Base-by-base conservation (phyloP, 2,329 filamentous ascomycete genomes). In the Monosporascus ibericus region DNA sequence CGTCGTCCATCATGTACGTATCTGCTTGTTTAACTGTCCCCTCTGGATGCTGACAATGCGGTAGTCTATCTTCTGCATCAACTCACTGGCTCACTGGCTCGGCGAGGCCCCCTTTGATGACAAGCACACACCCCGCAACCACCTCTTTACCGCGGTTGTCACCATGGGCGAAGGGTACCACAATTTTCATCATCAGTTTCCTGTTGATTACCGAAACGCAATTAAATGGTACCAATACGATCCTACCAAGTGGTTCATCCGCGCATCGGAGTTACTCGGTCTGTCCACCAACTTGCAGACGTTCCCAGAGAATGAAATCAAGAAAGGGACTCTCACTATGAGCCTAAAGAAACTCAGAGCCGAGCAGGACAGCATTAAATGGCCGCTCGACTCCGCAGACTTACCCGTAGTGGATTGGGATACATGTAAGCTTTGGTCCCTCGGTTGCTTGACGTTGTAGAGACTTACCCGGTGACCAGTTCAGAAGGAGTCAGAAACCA, bases 111-210 rank as follows among this genome's bases (percentile, higher is more conserved):
- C 90, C 55, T 95, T 95, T 69, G 90, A 95, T 64, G 90, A 95
- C 80, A 87, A 89, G 72, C 92, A 95, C 82, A 91, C 87, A 55
- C 90, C 90, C 58, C 86, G 90, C 69, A 90, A 95, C 65, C 89
- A 95, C 72, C 81, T 92, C 67, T 83, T 95, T 72, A 95, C 90
- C 40, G 90, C 90, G 44, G 75, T 95, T 18, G 85, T 90, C 62
- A 95, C 90, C 44, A 85, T 95, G 22, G 90, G 90, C 48, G 90
- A 92, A 74, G 90, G 90, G 30, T 95, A 95, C 76, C 90, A 95
- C 81, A 95, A 95, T 80, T 95, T 95, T 81, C 90, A 95, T 75
- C 90, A 95, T 79, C 90, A 95, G 72, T 95, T 95, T 75, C 90
- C 90, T 51, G 92, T 88, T 11, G 90, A 95, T 72, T 95, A 94